Base-by-base conservation (phyloP, 257 asterid species). In the Plantago major region DNA sequence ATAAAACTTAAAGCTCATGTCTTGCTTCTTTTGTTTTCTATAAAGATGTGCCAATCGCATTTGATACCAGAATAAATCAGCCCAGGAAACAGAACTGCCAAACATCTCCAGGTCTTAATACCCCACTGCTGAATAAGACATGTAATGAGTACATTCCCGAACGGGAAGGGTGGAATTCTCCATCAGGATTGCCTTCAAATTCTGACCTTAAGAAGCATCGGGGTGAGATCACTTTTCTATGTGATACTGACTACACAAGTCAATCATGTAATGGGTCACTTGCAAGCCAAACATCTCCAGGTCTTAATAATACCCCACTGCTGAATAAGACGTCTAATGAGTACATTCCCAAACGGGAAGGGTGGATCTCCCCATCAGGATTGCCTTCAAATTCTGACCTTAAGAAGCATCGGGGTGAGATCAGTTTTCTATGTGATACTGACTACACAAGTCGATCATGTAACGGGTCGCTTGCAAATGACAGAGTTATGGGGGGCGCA, bases 31-130 rank as follows among this genome's bases (percentile, higher is more conserved):
- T 67, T 42, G 46, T 28, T 67, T 69, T 52, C 69, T 48, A 26
- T 49, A 43, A 67, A 78, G 73, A 67, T 68, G 58, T 72, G 69
- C 73, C 77, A 55, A 79, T 60, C 58, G 51, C 76, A 46, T 44
- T 57, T 76, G 83, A 69, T 65, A 70, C 64, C 50, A 71, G 69
- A 68, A 79, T 67, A 69, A 84, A 79, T 78, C 80, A 83, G 80
- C 42, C 72, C 79, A 70, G 68, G 75, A 71, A 58, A 68, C 72
- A 64, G 74, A 67, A 74, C 46, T 55, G 60, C 71, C 67, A 58
- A 58, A 58, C 69, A 48, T 65, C 83, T 55, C 64, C 74, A 16
- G 82, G 67, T 54, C 62, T 71, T 65, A 51, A 71, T 65, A 64
- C 76, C 65, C 61, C 78, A 9, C 70, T 62, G 63, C 54, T 62